These are phyloP conservation scores for Prunus armeniaca DNA, from an alignment of 306 rosid species.

Conservation along the genomic window DNA sequence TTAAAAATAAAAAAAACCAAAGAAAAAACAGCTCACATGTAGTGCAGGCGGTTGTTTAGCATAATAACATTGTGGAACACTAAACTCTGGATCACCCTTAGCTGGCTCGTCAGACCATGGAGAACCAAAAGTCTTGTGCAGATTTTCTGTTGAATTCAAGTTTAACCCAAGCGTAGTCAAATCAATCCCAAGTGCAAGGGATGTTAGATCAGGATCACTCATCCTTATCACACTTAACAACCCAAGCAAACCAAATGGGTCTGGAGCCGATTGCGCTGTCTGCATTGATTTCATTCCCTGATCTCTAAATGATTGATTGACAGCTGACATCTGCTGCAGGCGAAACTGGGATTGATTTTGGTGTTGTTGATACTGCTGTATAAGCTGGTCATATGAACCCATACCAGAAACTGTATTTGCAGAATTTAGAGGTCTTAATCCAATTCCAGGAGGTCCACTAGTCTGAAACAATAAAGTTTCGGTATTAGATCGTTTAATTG, in stretches of 20 bases:
- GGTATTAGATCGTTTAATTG: neutral
- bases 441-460: constrained; percentile 94
- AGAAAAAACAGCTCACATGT: constrained; percentile 48
- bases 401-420: constrained; percentile 76
- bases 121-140: constrained; percentile 93
- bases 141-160: constrained; percentile 91
- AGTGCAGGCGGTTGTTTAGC: constrained; percentile 78
- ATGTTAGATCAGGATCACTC: constrained; percentile 88
- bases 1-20: no score
- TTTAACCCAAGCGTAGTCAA: constrained; percentile 88
- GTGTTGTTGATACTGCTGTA: constrained; percentile 89
- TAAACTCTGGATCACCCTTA: constrained; percentile 92
- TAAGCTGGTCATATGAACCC: constrained; percentile 85
- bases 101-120: constrained; percentile 98
- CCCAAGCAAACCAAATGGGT: constrained; percentile 92
- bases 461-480: constrained; percentile 43
- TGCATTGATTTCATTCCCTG: constrained; percentile 78
- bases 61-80: constrained; percentile 76
- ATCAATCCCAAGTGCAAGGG: constrained; percentile 96
- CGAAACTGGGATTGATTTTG: constrained; percentile 87
- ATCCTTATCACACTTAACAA: constrained; percentile 84
- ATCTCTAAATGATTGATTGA: constrained; percentile 81
- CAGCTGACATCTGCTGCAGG: constrained; percentile 77
- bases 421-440: constrained; percentile 83
- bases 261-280: constrained; percentile 69